Base-by-base conservation (phyloP, 2,329 filamentous ascomycete genomes). In the Colletotrichum agaves region DNA sequence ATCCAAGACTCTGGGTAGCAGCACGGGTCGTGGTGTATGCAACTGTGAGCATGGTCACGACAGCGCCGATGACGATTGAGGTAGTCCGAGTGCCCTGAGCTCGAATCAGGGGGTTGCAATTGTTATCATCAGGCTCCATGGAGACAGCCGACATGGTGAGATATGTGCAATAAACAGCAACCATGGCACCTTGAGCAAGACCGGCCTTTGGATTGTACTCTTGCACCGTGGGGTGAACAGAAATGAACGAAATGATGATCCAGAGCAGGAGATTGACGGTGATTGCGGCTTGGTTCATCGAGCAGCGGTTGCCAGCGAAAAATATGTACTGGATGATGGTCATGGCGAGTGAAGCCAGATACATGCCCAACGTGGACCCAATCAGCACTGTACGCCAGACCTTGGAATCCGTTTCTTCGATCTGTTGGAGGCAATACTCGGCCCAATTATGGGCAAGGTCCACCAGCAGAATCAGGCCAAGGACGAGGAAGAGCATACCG, bases 381-480 rank as follows among this genome's bases (percentile, higher is more conserved):
- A 99, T 94, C 58, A 99, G 87, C 64, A 98, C 83, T 31, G 88
- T 88, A 69, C 94, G 90, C 96, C 96, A 99, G 23, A 92, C 77
- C 44, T 87, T 87, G 5, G 94, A 97, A 76, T 98, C 94, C 50
- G 88, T 91, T 39, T 93, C 89, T 75, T 99, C 95, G 70, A 99
- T 98, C 83, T 97, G 93, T 72, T 91, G 90, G 62, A 98, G 87
- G 80, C 96, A 99, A 76, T 97, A 94, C 79, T 99, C 96, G 35
- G 96, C 96, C 94, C 96, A 99, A 50, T 91, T 94, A 78, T 99
- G 96, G 3, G 96, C 96, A 69, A 99, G 87, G 74, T 99, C 96
- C 59, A 99, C 95, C 19, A 99, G 84, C 15, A 99, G 87, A 60
- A 99, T 92, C 49, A 99, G 86, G 27, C 96, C 96, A 35, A 99